These are phyloP conservation scores for Corylus americana DNA, from an alignment of 306 rosid species.

Conservation along the genomic window DNA sequence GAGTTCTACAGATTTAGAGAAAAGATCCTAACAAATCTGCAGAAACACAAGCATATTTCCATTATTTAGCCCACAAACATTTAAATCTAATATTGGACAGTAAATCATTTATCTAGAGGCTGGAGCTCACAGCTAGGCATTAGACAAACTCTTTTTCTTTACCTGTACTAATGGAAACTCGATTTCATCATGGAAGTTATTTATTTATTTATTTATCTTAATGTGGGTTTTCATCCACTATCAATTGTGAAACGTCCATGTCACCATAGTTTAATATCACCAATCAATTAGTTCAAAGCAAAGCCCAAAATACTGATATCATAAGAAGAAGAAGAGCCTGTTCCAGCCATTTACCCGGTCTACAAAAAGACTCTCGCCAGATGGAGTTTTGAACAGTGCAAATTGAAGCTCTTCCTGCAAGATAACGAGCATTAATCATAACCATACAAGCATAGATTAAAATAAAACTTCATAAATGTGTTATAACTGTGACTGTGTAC, in stretches of 20 bases:
- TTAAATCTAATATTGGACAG: background rate
- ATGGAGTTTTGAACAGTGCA: conserved; percentile 58
- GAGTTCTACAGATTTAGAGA: too few species aligned
- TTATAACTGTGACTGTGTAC: background rate
- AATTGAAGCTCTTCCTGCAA: conserved; percentile 79
- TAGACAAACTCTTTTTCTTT: background rate
- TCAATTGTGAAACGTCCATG: conserved; percentile 1
- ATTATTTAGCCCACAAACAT: too few species aligned
- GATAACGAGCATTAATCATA: conserved; percentile 4
- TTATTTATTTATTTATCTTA: background rate
- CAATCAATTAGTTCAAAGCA: conserved; percentile 15
- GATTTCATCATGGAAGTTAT: background rate
- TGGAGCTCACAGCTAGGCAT: conserved; percentile 3
- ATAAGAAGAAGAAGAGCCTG: background rate
- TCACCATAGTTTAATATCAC: conserved; percentile 12
- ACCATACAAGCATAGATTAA: conserved; percentile 5
- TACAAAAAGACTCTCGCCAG: conserved; percentile 65
- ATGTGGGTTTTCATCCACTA: background rate
- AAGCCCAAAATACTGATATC: background rate
- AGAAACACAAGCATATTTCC: background rate
- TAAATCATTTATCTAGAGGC: background rate
- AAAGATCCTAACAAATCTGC: background rate
- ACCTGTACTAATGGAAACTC: background rate
- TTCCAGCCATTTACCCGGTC: conserved; percentile 55
- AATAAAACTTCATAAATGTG: conserved; percentile 2